Evolutionary conservation across 169 alveolate species (phyloP), one percentile per base, ranked within the genome.

Genomic region (Besnoitia besnoiti): DNA sequence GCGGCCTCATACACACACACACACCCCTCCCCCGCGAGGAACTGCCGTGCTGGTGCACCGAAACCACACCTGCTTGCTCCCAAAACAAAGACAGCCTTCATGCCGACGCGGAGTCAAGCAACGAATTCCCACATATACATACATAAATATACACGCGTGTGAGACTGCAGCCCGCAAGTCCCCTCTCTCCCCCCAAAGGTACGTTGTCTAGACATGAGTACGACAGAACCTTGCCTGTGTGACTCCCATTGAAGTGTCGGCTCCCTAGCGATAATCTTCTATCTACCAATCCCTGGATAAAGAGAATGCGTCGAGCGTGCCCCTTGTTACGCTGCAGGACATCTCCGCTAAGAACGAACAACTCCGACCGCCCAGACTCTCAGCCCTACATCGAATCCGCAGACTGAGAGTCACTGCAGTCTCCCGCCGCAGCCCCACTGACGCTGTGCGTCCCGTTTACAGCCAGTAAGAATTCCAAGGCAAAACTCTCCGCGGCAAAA

Each of bases 161-260:
- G 33, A n/a, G 24, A 55, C 67, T 55, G 24, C 67, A 55, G 24
- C 3, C 67, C 67, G 67, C 67, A 55, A n/a, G 67, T 55, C 67
- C 67, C n/a, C 67, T 55, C 33, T 55, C 67, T 55, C 67, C 67
- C 67, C 12, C 67, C 67, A n/a, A 55, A 55, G 27, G 27, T 55
- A 55, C 67, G 67, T 55, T n/a, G n/a, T n/a, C n/a, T n/a, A n/a
- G 24, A 55, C 67, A 55, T 55, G 67, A 55, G 24, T 55, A 55
- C 33, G 67, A 55, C 67, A 55, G 67, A 55, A 55, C 67, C 67
- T 55, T 55, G 67, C 67, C 67, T 55, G 67, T 55, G n/a, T 55
- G 24, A 55, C 67, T n/a, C 67, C 24, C 67, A 19, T 5, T 49
- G 5, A 16, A 1, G 67, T 55, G 30, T 10, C n/a, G 12, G 67